Conservation (phyloP, 2,329 filamentous ascomycete species). For the Fonsecaea pedrosoi region DNA sequence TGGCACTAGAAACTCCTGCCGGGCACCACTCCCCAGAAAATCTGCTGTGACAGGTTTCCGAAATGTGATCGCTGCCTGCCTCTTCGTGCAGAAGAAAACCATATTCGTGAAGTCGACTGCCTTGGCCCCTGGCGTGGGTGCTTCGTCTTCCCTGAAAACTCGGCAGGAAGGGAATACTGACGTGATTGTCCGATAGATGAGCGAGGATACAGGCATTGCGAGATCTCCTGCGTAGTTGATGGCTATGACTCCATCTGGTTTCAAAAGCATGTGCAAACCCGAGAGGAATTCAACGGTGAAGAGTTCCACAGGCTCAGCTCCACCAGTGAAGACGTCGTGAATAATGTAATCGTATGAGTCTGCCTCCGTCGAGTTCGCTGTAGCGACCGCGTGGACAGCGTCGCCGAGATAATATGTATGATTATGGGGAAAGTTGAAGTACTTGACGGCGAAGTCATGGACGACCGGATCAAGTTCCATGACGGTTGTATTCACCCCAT, state of each 20-base stretch:
- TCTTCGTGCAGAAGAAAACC: slow-evolving; percentile 89
- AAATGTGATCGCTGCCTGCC: slow-evolving; percentile 64
- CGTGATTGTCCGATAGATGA: slow-evolving; percentile 82
- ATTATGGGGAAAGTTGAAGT: slow-evolving; percentile 79
- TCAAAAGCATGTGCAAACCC: slow-evolving; percentile 73
- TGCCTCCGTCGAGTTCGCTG: slow-evolving; percentile 45
- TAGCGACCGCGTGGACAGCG: slow-evolving; percentile 70
- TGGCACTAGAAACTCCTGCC: slow-evolving; percentile 74
- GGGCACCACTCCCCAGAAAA: slow-evolving; percentile 72
- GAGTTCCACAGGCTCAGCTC: slow-evolving; percentile 84
- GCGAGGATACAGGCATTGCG: slow-evolving; percentile 73
- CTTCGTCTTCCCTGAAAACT: slow-evolving; percentile 79
- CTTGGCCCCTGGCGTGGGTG: slow-evolving; percentile 55
- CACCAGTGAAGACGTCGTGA: slow-evolving; percentile 97
- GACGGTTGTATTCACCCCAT: slow-evolving; percentile 90
- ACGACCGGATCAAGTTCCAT: slow-evolving; percentile 94
- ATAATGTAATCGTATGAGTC: slow-evolving; percentile 82
- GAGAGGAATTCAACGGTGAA: slow-evolving; percentile 87
- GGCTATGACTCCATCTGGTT: slow-evolving; percentile 79
- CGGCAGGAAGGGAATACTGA: slow-evolving; percentile 87
- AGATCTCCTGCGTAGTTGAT: slow-evolving; percentile 98
- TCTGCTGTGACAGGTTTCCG: slow-evolving; percentile 69
- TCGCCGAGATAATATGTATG: slow-evolving; percentile 83
- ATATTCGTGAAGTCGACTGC: slow-evolving; percentile 86
- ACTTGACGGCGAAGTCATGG: slow-evolving; percentile 78